A percentile compares a stretch with the other conserved stretches of the same genome.
These are phyloP conservation scores for Brasilioporus rufonigricans DNA, from an alignment of 768 basidiomycete species.

Conservation along the genomic window DNA sequence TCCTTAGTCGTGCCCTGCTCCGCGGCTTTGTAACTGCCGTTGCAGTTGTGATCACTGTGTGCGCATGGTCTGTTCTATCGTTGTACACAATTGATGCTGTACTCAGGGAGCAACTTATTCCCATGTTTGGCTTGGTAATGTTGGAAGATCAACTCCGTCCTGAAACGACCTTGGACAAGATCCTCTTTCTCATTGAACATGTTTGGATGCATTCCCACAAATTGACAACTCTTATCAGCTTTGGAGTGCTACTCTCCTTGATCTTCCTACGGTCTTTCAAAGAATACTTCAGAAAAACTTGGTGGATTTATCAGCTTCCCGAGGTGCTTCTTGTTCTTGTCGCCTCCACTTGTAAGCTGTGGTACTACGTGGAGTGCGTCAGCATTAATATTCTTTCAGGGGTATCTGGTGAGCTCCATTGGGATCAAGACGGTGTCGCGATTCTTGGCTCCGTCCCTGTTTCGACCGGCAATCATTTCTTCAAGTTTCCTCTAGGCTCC, in stretches of 20 bases:
- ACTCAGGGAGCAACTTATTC: slow-evolving; percentile 75
- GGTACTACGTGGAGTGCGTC: background rate
- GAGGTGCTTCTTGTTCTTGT: slow-evolving; percentile 91
- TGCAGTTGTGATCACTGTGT: slow-evolving; percentile 84
- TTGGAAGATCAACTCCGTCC: slow-evolving; percentile 57
- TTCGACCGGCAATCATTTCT: slow-evolving; percentile 55
- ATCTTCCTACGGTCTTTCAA: slow-evolving; percentile 61
- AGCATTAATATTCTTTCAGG: slow-evolving; percentile 40
- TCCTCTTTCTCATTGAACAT: slow-evolving; percentile 68
- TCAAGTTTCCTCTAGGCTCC: slow-evolving; percentile 70
- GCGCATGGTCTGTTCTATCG: slow-evolving; percentile 24
- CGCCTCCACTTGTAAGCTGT: slow-evolving; percentile 67
- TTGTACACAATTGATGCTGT: background rate
- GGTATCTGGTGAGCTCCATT: slow-evolving; percentile 62
- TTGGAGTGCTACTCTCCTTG: slow-evolving; percentile 64
- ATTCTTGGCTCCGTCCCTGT: slow-evolving; percentile 80
- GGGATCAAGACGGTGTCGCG: slow-evolving; percentile 77
- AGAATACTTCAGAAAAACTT: slow-evolving; percentile 53
- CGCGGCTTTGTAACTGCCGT: slow-evolving; percentile 87
- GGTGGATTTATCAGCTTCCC: slow-evolving; percentile 78
- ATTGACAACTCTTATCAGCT: slow-evolving; percentile 72
- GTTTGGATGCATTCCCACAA: slow-evolving; percentile 54
- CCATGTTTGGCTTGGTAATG: slow-evolving; percentile 79
- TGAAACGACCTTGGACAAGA: slow-evolving; percentile 71
- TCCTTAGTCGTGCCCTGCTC: slow-evolving; percentile 83